Conservation (phyloP, 1,284 basidiomycete genomes). For the Naganishia sp. region DNA sequence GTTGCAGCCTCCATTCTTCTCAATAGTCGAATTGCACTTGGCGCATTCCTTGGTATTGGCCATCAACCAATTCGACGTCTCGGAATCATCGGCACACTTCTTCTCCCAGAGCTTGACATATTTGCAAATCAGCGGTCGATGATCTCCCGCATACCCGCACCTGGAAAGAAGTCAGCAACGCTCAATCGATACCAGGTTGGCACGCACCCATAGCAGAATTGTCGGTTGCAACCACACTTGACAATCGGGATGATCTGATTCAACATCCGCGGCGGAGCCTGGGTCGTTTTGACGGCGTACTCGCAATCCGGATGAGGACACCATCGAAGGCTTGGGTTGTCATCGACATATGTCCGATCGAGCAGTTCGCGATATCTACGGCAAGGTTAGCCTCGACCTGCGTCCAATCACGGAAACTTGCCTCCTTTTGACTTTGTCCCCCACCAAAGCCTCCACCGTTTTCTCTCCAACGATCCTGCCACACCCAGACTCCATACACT, state of each 20-base stretch:
- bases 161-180: constrained; percentile 30
- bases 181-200: background rate
- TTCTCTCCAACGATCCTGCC: constrained; percentile 65
- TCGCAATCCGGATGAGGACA: constrained; percentile 75
- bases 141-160: constrained; percentile 79
- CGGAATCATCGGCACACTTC: constrained; percentile 96
- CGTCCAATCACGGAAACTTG: constrained; percentile 37
- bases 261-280: constrained; percentile 71
- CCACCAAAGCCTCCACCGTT: constrained; percentile 57
- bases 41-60: constrained; percentile 98
- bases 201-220: constrained; percentile 78
- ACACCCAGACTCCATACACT: constrained; percentile 94
- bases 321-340: constrained; percentile 81
- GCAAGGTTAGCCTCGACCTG: background rate
- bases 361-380: constrained; percentile 79
- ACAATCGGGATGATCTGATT: constrained; percentile 85
- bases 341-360: constrained; percentile 85
- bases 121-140: constrained; percentile 85
- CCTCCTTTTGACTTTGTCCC: constrained; percentile 52
- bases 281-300: constrained; percentile 85
- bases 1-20: constrained; percentile 99
- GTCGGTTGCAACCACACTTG: constrained; percentile 68
- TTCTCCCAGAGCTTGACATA: constrained; percentile 92
- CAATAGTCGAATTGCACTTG: constrained; percentile 93
- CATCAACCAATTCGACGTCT: constrained; percentile 99